Conservation (phyloP, 2,329 filamentous ascomycete species). For the Sordariomycetes sp. region DNA sequence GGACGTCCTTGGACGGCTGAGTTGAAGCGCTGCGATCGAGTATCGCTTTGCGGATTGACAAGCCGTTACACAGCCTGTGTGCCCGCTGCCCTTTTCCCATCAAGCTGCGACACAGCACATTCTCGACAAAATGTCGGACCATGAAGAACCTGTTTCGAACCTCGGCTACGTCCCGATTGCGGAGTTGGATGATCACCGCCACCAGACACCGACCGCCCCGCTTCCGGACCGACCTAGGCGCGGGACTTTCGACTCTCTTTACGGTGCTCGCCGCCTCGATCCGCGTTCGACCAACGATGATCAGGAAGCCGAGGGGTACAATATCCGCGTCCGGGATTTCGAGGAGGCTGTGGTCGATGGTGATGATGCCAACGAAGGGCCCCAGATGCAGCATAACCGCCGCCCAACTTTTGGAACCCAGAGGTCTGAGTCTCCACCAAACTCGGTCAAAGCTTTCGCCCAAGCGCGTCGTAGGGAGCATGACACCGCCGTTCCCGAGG, state of each 20-base stretch:
- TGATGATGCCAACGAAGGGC: slow-evolving; percentile 48
- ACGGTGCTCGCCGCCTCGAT: slow-evolving; percentile 38
- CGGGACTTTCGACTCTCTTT: slow-evolving; percentile 64
- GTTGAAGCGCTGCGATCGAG: background rate
- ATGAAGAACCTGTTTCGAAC: slow-evolving; percentile 47
- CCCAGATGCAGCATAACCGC: slow-evolving; percentile 32
- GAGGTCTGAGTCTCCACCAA: slow-evolving; percentile 76
- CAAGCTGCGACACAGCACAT: background rate
- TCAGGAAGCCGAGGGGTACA: slow-evolving; percentile 18
- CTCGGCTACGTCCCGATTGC: slow-evolving; percentile 65
- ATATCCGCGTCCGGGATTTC: slow-evolving; percentile 62
- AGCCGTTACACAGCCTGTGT: background rate
- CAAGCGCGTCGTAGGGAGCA: slow-evolving; percentile 79
- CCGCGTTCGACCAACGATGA: slow-evolving; percentile 8
- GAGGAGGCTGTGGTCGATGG: slow-evolving; percentile 71
- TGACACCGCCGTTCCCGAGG: slow-evolving; percentile 47
- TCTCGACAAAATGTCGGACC: slow-evolving; percentile 51
- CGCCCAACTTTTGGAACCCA: slow-evolving; percentile 47
- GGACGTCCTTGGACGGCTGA: background rate
- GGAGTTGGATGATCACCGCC: slow-evolving; percentile 80
- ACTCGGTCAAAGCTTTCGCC: slow-evolving; percentile 95
- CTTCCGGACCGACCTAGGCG: slow-evolving; percentile 51
- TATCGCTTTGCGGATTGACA: background rate
- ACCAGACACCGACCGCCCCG: slow-evolving; percentile 51
- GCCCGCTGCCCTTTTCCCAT: background rate